Evolutionary conservation across 2,329 filamentous ascomycete genomes (phyloP), one percentile per base, ranked within the genome.

Genomic region (Arthrinium puccinioides): DNA sequence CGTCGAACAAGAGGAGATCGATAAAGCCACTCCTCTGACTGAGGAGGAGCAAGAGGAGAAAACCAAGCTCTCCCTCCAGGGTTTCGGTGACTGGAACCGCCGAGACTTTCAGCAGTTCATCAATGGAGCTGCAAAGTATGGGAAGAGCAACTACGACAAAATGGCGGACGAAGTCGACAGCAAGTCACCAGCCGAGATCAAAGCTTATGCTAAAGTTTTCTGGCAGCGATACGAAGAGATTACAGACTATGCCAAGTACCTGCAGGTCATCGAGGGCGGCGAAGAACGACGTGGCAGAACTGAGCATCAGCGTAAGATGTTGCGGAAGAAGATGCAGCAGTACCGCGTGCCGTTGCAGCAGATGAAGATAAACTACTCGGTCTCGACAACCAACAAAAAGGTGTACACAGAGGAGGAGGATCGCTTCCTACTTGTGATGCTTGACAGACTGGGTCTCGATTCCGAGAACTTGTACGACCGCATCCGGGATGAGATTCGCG

Each of bases 351-450:
- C 92, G 18, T 74, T 98, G 13, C 92, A 98, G 61, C 92, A 98
- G 62, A 79, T 98, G 54, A 95, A 95, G 70, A 88, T 98, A 68
- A 97, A 95, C 66, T 98, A 98, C 63, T 95, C 89, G 0, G 92
- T 98, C 20, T 95, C 88, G 6, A 98, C 92, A 3, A 98, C 94
- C 9, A 98, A 98, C 76, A 98, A 98, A 70, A 98, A 98, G 68
- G 89, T 98, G 1, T 98, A 98, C 59, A 97, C 89, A 0, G 94
- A 98, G 58, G 92, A 98, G 57, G 92, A 98, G 60, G 92, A 98
- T 57, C 79, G 92, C 4, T 98, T 98, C 64, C 64, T 98, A 36
- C 73, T 98, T 23, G 90, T 98, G 34, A 83, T 96, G 64, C 73
- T 98, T 6, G 88, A 98, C 63, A 86, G 83, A 60, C 84, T 88